Base-by-base conservation (phyloP, 2,329 filamentous ascomycete genomes). In the Monilinia fructicola region DNA sequence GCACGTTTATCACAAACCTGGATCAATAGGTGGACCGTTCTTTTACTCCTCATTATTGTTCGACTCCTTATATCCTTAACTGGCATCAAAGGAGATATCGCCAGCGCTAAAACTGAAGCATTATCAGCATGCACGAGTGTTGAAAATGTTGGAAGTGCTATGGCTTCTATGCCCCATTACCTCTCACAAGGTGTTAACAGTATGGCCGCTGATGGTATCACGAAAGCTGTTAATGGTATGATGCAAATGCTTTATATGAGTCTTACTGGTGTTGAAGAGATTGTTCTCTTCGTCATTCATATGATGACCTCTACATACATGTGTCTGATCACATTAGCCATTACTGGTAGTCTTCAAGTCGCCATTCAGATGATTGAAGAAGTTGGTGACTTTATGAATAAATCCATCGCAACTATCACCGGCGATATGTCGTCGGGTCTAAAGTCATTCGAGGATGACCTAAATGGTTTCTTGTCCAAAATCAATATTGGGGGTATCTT, bases 81-180 rank as follows among this genome's bases (percentile, higher is more conserved):
- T 65, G 85, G 85, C 73, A 85, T 97, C 70, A 84, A 93, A 76
- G 83, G 87, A 72, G 88, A 93, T 76, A 85, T 98, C 70, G 86
- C 79, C 64, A 87, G 88, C 66, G 94, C 95, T 58, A 90, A 92
- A 77, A 78, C 81, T 66, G 88, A 97, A 81, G 94, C 95, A 31
- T 85, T 97, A 64, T 90, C 91, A 63, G 93, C 94, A 70, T 99
- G 95, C 78, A 92, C 89, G 67, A 90, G 91, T 77, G 94, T 98
- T 58, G 94, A 99, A 80, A 92, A 92, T 72, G 87, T 96, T 72
- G 95, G 94, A 70, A 97, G 93, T 77, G 86, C 92, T 68, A 94
- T 99, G 92, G 95, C 94, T 50, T 98, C 95, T 48, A 97, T 98
- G 93, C 95, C 95, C 67, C 90, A 97, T 78, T 98, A 97, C 79